Percentiles rank a stretch among this genome's conserved stretches.
phyloP scores from a whole-genome alignment of 495 filamentous ascomycete genomes.

The Aspergillus baeticus region DNA sequence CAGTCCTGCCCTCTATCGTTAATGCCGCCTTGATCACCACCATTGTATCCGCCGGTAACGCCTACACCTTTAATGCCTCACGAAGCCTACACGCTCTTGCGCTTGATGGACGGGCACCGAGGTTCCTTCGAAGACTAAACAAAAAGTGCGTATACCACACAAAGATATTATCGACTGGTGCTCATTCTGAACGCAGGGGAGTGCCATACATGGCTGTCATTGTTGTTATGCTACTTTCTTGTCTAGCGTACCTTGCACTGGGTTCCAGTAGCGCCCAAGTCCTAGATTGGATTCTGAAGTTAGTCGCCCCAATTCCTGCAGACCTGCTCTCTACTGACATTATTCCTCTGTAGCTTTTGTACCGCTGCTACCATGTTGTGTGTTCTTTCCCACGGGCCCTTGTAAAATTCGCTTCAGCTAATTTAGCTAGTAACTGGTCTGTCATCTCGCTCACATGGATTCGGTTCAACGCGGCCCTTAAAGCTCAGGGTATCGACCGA shows the following conservation, averaged over 20 bases:
- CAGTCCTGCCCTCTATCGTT: neutral
- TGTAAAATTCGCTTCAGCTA: neutral
- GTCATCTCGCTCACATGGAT: neutral
- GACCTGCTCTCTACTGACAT: neutral
- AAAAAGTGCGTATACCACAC: neutral
- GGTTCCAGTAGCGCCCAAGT: neutral
- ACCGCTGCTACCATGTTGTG: constrained; percentile 5
- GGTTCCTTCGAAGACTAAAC: neutral
- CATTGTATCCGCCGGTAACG: neutral
- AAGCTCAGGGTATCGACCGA: neutral
- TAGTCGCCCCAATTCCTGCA: neutral
- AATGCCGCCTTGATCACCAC: neutral
- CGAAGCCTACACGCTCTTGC: neutral
- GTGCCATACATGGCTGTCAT: neutral
- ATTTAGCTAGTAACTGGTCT: neutral
- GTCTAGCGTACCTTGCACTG: neutral
- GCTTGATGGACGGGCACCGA: neutral
- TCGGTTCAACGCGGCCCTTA: neutral
- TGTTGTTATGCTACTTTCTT: neutral
- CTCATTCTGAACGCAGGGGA: neutral
- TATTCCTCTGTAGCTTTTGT: neutral
- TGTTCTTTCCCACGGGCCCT: neutral
- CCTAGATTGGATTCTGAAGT: neutral
- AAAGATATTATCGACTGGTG: neutral
- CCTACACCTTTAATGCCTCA: neutral